Base-by-base conservation (phyloP, 345 rosid genomes). In the Eucalyptus marginata region DNA sequence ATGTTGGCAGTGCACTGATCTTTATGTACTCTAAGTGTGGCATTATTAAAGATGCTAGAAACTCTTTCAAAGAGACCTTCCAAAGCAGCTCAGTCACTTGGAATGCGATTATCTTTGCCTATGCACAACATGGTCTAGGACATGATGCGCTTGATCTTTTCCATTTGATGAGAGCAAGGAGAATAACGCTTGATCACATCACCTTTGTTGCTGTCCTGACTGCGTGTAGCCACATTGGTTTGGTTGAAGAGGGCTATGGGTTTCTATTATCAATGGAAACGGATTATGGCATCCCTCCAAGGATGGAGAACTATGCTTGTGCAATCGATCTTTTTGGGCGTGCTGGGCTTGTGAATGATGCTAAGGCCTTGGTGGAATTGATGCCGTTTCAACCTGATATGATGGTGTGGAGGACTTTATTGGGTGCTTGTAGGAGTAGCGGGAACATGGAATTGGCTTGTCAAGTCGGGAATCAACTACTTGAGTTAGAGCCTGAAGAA, bases 11-110 rank as follows among this genome's bases (percentile, higher is more conserved):
- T 92, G 93, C 97, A 68, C 89, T 95, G 90, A 94, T 96, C 90
- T 94, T 94, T 87, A 94, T 95, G 97, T 96, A 96, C 90, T 95
- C 97, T 43, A 96, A 95, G 90, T 95, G 98, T 83, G 98, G 98
- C 56, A 91, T 94, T 7, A 93, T 96, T 59, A 92, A 93, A 90
- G 92, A 93, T 64, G 97, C 98, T 87, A 90, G 56, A 79, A 95
- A 92, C 85, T 94, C 95, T 68, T 96, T 95, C 24, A 92, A 94
- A 33, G 93, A 92, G 90, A 92, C 94, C 68, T 58, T 90, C 50
- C 94, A 91, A 90, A 92, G 89, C 88, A 92, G 92, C 88, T 90
- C 99, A 33, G 89, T 96, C 84, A 92, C 92, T 89, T 96, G 99
- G 97, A 96, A 95, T 89, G 89, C 97, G 5, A 95, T 96, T 86